Base-by-base conservation (phyloP, 1,284 basidiomycete genomes). In the Cutaneotrichosporon spelunceum region DNA sequence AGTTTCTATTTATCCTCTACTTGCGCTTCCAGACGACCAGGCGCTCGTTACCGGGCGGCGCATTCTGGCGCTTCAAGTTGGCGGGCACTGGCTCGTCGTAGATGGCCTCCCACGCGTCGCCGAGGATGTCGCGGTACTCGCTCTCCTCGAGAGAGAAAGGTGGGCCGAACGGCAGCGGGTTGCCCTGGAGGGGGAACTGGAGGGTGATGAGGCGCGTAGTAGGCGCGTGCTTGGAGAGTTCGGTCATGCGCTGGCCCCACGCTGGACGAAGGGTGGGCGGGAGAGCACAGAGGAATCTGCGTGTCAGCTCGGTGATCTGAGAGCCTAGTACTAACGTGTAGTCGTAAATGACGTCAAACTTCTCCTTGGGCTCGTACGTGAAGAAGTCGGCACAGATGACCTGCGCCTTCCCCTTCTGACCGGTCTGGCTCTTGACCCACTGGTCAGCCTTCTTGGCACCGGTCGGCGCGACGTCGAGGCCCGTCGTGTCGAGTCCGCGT, bases 211-310 rank as follows among this genome's bases (percentile, higher is more conserved):
- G 83, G 26, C 63, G 67, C 1, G 72, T 66, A 60, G 82, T 82
- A 2, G 86, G 85, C 0, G 84, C 84, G 2, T 83, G 80, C 62
- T 84, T 85, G 58, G 88, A 73, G 24, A 90, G 75, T 13, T 76
- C 71, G 5, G 77, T 72, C 79, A 90, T 86, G 65, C 85, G 81
- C 16, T 69, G 64, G 2, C 83, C 86, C 88, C 88, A 89, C 23
- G 82, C 79, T 0, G 68, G 54, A 11, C 87, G 82, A 21, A 79
- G 79, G 2, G 76, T 67, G 0, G 86, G 88, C 0, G 84, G 84
- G 14, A 89, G 85, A 0, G 88, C 87, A 39, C 87, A 86, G 65
- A 89, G 88, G 75, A 89, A 88, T 0, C 87, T 88, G 63, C 16
- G 24, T 11, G 54, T 66, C 61, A 67, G 65, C 48, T n/a, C 6